Base-by-base conservation (phyloP, 169 alveolate species). In the Cryptosporidium muris region DNA sequence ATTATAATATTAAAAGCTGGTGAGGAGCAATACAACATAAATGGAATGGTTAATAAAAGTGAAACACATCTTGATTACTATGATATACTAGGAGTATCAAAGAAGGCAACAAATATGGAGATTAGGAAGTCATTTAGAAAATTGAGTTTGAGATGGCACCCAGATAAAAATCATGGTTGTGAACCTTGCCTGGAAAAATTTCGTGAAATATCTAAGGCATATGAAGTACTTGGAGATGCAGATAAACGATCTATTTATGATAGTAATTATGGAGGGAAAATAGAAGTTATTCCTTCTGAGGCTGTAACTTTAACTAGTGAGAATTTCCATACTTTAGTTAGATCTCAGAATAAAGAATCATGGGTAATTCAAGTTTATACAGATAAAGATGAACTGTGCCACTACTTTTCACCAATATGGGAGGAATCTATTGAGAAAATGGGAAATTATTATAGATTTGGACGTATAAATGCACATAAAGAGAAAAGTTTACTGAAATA, bases 241-340 rank as follows among this genome's bases (percentile, higher is more conserved):
- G 94, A 94, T 81, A 89, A 91, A 64, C 90, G 96, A 65, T 54
- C 91, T 80, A 92, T 94, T 16, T 94, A 93, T 89, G 96, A 95
- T 63, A 63, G 88, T 49, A 81, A 90, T 4, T 81, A 81, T 51
- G 92, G 92, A 14, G 89, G 89, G 36, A 89, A 81, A 3, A 56
- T 89, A 48, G 89, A 89, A 34, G 52, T 82, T 47, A 89, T 89
- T 80, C 91, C 89, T 8, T 89, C 92, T 4, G 89, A 85, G 34
- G 89, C 90, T 12, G 66, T 82, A 14, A 82, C 89, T 42, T 60
- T 89, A 51, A 82, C 80, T 43, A n/a, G 51, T 14, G 81, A 63
- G 16, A 89, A 89, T 54, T 89, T 45, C 63, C 81, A 81, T 1
- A 82, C 82, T 6, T 65, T 89, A 2, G 91, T 89, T 2, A 67